Conservation (phyloP, 2,329 filamentous ascomycete genomes). For the Colletotrichum filicis region DNA sequence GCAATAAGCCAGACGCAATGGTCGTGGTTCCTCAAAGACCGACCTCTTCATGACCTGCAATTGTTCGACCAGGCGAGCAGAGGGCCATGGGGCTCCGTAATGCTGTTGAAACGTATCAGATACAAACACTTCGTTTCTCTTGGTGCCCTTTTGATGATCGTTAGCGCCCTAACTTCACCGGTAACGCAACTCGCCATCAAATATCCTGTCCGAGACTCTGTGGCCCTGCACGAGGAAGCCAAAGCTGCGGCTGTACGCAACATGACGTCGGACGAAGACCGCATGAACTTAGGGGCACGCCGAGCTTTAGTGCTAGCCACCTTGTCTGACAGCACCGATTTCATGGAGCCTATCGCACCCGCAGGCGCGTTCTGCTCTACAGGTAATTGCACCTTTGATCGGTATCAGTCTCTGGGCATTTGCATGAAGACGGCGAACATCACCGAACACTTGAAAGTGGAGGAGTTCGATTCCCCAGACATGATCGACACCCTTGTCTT, state of each 20-base stretch:
- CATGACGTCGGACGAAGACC: neutral
- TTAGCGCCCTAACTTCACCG: constrained; percentile 19
- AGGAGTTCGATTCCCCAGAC: neutral
- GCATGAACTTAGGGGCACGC: neutral
- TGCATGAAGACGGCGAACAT: constrained; percentile 16
- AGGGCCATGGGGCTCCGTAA: constrained; percentile 24
- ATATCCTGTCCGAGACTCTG: constrained; percentile 15
- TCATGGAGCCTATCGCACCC: neutral
- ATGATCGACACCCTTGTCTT: neutral
- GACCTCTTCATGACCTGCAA: constrained; percentile 29
- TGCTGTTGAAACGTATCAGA: constrained; percentile 8
- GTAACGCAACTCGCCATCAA: constrained; percentile 29
- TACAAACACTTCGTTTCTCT: constrained; percentile 10
- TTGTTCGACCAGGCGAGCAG: constrained; percentile 34
- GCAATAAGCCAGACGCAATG: constrained; percentile 35
- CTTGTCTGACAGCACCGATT: neutral
- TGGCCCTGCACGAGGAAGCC: neutral
- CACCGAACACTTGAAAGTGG: neutral
- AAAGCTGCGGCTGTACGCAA: neutral
- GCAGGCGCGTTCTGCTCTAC: constrained; percentile 5
- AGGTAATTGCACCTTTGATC: constrained; percentile 13
- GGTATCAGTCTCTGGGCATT: constrained; percentile 10
- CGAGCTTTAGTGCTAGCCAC: neutral
- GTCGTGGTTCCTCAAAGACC: constrained; percentile 26
- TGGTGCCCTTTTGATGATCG: constrained; percentile 10